Conservation (phyloP, 2,329 filamentous ascomycete species). For the Diaporthe batatas region DNA sequence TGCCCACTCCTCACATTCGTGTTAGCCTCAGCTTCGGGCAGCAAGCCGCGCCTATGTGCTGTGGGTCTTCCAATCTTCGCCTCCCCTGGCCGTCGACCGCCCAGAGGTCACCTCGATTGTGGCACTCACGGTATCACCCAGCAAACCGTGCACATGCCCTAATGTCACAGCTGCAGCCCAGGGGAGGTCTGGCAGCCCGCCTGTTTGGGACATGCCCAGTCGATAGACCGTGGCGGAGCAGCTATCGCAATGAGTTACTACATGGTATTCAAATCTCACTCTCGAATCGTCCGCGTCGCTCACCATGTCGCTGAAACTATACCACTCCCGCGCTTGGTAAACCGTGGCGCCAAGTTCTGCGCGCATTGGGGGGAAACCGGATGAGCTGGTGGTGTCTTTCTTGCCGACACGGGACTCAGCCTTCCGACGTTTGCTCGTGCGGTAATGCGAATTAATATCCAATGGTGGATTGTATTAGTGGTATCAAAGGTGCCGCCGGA, state of each 20-base stretch:
- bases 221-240: slow-evolving; percentile 15
- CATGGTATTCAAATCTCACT: neutral
- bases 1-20: slow-evolving; percentile 13
- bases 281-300: neutral
- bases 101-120: slow-evolving; percentile 2
- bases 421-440: slow-evolving; percentile 29
- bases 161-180: slow-evolving; percentile 2
- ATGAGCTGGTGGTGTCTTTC: slow-evolving; percentile 6
- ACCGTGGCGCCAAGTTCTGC: slow-evolving; percentile 12
- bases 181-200: neutral
- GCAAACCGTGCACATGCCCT: neutral
- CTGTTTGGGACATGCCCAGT: slow-evolving; percentile 27
- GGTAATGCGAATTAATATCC: neutral
- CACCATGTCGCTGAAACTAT: slow-evolving; percentile 20
- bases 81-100: slow-evolving; percentile 5
- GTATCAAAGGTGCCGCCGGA: neutral
- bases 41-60: slow-evolving; percentile 23
- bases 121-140: slow-evolving; percentile 26
- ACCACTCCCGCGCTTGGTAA: slow-evolving; percentile 17
- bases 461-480: neutral
- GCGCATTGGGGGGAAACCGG: neutral
- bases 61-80: slow-evolving; percentile 21
- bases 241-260: neutral
- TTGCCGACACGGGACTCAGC: neutral
- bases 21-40: slow-evolving; percentile 23